phyloP scores from a whole-genome alignment of 1,139 yeast genomes.

The Hyphopichia burtonii region DNA sequence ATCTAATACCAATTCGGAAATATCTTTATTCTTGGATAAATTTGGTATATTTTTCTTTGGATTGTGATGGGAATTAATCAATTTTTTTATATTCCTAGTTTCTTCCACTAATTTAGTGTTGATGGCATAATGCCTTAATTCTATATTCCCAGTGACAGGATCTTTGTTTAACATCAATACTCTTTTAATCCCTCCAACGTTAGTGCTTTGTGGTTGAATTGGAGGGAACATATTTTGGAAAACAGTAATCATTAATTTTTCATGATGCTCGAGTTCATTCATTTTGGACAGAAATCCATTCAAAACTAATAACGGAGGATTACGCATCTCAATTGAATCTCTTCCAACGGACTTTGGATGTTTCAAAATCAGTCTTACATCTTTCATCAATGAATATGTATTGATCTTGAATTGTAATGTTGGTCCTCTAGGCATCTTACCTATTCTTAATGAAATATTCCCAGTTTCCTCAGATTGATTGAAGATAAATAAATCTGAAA shows the following conservation, averaged over 20 bases:
- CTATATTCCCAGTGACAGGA: conserved; percentile 67
- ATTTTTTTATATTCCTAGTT: conserved; percentile 73
- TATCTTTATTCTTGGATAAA: conserved; percentile 64
- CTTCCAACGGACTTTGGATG: conserved; percentile 69
- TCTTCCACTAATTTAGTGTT: conserved; percentile 86
- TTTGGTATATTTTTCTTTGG: conserved; percentile 73
- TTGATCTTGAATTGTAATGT: conserved; percentile 79
- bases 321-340: conserved; percentile 59
- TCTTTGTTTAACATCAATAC: conserved; percentile 82
- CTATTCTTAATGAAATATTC: conserved; percentile 76
- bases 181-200: conserved; percentile 72
- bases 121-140: conserved; percentile 86
- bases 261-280: conserved; percentile 59
- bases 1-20: conserved; percentile 80
- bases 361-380: conserved; percentile 65
- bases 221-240: conserved; percentile 97
- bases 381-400: conserved; percentile 79
- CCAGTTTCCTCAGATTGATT: conserved; percentile 80
- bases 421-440: conserved; percentile 93
- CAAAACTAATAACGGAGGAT: conserved; percentile 88
- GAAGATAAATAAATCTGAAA: conserved; percentile 82
- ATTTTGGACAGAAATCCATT: conserved; percentile 72
- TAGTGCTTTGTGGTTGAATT: conserved; percentile 76
- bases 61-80: conserved; percentile 64
- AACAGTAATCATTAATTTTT: conserved; percentile 81